Evolutionary conservation across 768 basidiomycete genomes (phyloP).

Genomic region (Podaxis sp.): DNA sequence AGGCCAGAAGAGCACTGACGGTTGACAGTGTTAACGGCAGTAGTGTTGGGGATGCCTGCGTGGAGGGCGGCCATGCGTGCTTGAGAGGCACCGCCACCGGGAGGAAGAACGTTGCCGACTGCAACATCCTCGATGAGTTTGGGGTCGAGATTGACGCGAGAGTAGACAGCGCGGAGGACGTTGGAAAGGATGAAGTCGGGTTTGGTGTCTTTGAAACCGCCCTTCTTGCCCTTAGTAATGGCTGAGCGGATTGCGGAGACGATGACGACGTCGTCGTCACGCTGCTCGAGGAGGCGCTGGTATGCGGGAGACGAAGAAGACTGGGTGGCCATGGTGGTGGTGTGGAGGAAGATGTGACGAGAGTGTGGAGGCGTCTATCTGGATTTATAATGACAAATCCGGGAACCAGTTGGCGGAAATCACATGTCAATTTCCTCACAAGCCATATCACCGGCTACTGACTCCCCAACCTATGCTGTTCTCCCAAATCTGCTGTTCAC

Average conservation of each 20-base stretch:
- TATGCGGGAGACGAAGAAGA: slow-evolving; percentile 41
- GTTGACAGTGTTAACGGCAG: slow-evolving; percentile 80
- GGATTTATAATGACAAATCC: slow-evolving; percentile 7
- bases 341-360: slow-evolving; percentile 16
- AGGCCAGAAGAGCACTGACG: slow-evolving; percentile 90
- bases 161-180: slow-evolving; percentile 73
- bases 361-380: slow-evolving; percentile 4
- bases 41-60: slow-evolving; percentile 78
- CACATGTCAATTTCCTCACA: slow-evolving; percentile 1
- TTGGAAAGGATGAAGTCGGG: slow-evolving; percentile 80
- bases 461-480: not conserved
- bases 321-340: slow-evolving; percentile 31
- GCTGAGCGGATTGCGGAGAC: slow-evolving; percentile 87
- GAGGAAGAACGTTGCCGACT: slow-evolving; percentile 87
- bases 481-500: not conserved
- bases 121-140: slow-evolving; percentile 79
- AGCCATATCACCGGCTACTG: not conserved
- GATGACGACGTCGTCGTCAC: slow-evolving; percentile 88
- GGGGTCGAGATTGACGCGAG: slow-evolving; percentile 69
- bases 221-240: slow-evolving; percentile 86
- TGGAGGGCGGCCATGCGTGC: slow-evolving; percentile 88
- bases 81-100: slow-evolving; percentile 76
- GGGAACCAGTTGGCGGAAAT: not conserved
- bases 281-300: slow-evolving; percentile 63
- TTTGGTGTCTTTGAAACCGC: slow-evolving; percentile 88